Conservation (phyloP, 371 early-diverging fungal genomes). For the Choanephora cucurbitarum region DNA sequence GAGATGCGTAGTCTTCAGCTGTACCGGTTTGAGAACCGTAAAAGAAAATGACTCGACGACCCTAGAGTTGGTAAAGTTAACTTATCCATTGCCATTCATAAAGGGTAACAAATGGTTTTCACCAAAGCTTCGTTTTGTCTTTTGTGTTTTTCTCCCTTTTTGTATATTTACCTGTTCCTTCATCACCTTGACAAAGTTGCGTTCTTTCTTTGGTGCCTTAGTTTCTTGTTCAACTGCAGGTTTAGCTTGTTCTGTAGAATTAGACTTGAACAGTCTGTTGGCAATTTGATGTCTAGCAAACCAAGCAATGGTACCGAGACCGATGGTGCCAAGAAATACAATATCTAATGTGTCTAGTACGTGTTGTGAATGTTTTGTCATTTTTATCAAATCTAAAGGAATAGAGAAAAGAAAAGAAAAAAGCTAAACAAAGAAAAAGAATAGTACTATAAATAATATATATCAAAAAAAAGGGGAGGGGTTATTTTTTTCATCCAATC, state of each 20-base stretch:
- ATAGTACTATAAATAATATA: no score
- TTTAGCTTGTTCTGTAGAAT: not conserved
- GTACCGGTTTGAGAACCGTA: constrained; percentile 98
- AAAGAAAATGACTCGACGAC: constrained; percentile 75
- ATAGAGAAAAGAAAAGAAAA: not conserved
- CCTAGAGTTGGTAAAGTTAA: no score
- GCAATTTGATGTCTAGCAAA: constrained; percentile 27
- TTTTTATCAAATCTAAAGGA: not conserved
- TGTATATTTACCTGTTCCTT: constrained; percentile 40
- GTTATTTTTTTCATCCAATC: no score
- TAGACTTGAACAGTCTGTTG: constrained; percentile 7
- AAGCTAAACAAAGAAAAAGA: no score
- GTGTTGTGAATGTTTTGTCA: constrained; percentile 1
- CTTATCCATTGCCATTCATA: no score
- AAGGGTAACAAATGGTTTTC: no score
- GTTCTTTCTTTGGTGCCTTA: constrained; percentile 34
- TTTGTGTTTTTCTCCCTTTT: not conserved
- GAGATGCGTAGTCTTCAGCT: constrained; percentile 93
- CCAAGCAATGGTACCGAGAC: constrained; percentile 39
- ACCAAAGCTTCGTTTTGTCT: no score
- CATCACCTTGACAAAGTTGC: constrained; percentile 61
- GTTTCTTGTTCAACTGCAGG: not conserved
- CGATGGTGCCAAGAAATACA: constrained; percentile 33
- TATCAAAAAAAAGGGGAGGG: no score
- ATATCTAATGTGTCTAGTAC: constrained; percentile 35